phyloP scores from a whole-genome alignment of 768 basidiomycete species.

The Coprinopsis cinerea region DNA sequence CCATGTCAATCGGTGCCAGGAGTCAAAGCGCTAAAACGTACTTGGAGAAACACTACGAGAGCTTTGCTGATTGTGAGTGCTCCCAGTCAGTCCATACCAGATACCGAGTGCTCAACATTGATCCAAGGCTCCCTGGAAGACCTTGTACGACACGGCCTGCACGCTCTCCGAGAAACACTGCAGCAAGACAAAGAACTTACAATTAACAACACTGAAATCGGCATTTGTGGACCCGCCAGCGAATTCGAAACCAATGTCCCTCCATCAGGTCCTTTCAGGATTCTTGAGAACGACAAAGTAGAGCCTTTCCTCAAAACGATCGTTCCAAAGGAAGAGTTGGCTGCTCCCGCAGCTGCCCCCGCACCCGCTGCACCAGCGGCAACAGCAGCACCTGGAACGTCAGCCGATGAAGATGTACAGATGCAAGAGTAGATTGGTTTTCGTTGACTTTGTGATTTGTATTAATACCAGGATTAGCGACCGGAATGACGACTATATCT shows the following conservation, averaged over 20 bases:
- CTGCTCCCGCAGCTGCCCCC: slow-evolving; percentile 32
- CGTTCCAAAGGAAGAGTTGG: slow-evolving; percentile 57
- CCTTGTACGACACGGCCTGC: slow-evolving; percentile 87
- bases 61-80: slow-evolving; percentile 76
- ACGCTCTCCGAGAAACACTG: slow-evolving; percentile 92
- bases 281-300: slow-evolving; percentile 43
- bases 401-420: slow-evolving; percentile 73
- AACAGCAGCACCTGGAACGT: slow-evolving; percentile 21
- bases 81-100: not conserved
- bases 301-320: slow-evolving; percentile 72
- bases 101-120: not conserved
- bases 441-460: slow-evolving; percentile 1
- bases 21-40: slow-evolving; percentile 99
- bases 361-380: slow-evolving; percentile 33
- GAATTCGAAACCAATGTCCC: slow-evolving; percentile 47
- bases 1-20: slow-evolving; percentile 97
- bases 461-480: slow-evolving; percentile 8
- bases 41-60: slow-evolving; percentile 89
- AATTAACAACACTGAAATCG: slow-evolving; percentile 89
- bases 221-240: slow-evolving; percentile 77
- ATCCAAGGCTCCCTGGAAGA: slow-evolving; percentile 73
- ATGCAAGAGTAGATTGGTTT: slow-evolving; percentile 71
- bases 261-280: slow-evolving; percentile 28
- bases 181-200: slow-evolving; percentile 98
- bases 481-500: not conserved